Evolutionary conservation across 148 eudicot species (phyloP).

Genomic region (Mesembryanthemum crystallinum): DNA sequence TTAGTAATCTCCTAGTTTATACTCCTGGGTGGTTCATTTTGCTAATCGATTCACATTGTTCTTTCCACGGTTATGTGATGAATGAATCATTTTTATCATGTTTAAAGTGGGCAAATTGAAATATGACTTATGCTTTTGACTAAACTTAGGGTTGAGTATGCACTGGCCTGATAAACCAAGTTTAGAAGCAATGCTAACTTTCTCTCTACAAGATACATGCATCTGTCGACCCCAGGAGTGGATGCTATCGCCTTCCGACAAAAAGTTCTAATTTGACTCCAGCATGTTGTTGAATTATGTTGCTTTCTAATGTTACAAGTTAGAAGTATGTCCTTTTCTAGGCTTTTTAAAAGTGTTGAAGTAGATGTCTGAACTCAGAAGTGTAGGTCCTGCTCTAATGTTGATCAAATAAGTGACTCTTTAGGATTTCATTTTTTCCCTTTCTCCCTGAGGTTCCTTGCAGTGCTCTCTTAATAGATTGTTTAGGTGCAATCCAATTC

Average conservation of each 20-base stretch:
- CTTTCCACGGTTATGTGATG: neutral
- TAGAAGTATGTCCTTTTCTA: neutral
- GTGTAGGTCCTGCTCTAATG: neutral
- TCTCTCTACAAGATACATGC: neutral
- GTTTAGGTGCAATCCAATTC: slow-evolving; percentile 17
- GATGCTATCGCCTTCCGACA: neutral
- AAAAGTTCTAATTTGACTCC: neutral
- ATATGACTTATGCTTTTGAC: neutral
- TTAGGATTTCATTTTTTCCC: neutral
- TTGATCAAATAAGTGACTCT: neutral
- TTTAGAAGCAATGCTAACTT: neutral
- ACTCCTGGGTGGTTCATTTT: no score
- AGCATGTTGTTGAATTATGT: neutral
- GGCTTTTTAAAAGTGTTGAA: neutral
- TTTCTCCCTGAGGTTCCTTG: slow-evolving; percentile 10
- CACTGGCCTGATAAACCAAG: neutral
- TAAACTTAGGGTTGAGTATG: neutral
- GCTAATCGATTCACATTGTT: no score
- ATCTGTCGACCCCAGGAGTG: neutral
- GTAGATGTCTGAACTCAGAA: neutral
- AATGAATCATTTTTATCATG: neutral
- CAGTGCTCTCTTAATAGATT: slow-evolving; percentile 1
- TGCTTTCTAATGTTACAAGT: neutral
- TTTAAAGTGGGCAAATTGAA: neutral
- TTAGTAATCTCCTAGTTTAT: neutral